Evolutionary conservation across 140 eudicot genomes (phyloP), one percentile per base, ranked within the genome.

Genomic region (Ambrosia hybrid): DNA sequence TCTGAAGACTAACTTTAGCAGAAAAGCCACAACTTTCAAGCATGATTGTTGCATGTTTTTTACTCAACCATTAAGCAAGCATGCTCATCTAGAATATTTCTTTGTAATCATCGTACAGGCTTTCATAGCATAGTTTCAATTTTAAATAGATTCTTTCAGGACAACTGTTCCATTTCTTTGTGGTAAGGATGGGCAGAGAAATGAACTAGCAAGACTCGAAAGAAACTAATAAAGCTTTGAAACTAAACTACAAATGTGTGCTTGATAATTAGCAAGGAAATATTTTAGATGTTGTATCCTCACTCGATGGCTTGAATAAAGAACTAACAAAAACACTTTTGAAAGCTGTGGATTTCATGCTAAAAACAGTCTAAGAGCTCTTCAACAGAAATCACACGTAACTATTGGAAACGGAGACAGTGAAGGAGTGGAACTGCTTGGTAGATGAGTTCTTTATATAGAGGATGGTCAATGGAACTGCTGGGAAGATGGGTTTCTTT

Each of bases 281-380:
- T 4, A 41, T 41, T 41, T 41, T 41, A 41, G 48, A 41, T 41
- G 9, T 5, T 49, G 53, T 49, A 49, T 49, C 4, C 53, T 49
- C 2, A 49, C 14, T 9, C 1, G 10, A 9, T 9, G 53, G 14
- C 14, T 49, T 9, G n/a, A 49, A 49, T 49, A 49, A 49, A 49
- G 55, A 49, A 11, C 14, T 49, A 9, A 49, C 12, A 49, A 49
- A 49, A 49, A 49, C 55, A 49, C 1, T 12, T 49, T 48, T 49
- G 55, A 49, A 49, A 49, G 55, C 55, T 11, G 55, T 49, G 55
- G 55, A 49, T 49, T 49, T 49, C 55, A 49, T 49, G 55, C 55
- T 49, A 49, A 12, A 49, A 11, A 49, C 10, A 49, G 9, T 49
- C 14, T 8, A 2, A 49, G 55, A 49, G 55, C 10, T 49, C 48